Conservation (phyloP, 176 grass and related monocot genomes). For the Puya raimondii region DNA sequence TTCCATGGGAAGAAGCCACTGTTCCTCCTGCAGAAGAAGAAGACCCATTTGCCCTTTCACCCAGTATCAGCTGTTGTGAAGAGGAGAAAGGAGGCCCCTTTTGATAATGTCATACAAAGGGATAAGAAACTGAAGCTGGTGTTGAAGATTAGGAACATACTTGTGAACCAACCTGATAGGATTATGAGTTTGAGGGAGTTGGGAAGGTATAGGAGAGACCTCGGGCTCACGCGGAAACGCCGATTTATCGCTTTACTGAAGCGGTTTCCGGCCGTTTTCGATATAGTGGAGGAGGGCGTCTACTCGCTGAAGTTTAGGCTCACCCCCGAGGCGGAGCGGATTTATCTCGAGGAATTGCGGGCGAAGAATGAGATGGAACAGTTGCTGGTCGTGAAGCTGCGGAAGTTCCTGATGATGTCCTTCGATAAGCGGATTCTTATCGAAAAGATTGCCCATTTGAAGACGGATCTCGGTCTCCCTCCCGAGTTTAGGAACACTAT, state of each 20-base stretch:
- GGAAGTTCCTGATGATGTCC: conserved; percentile 96
- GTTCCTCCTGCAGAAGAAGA: conserved; percentile 15
- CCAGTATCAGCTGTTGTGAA: conserved; percentile 48
- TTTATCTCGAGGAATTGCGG: conserved; percentile 82
- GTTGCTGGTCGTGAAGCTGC: conserved; percentile 55
- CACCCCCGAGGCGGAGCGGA: conserved; percentile 61
- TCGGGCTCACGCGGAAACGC: conserved; percentile 86
- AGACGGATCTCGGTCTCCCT: conserved; percentile 70
- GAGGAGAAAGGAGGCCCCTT: conserved; percentile 73
- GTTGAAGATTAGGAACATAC: conserved; percentile 83
- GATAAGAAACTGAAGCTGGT: conserved; percentile 98
- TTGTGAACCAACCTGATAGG: conserved; percentile 58
- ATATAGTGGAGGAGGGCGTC: conserved; percentile 83
- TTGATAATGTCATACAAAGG: conserved; percentile 84
- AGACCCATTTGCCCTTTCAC: conserved; percentile 1
- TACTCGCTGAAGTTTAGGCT: conserved; percentile 77
- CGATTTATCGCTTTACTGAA: conserved; percentile 84
- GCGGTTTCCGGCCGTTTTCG: conserved; percentile 74
- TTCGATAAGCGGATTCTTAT: conserved; percentile 55
- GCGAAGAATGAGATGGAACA: conserved; percentile 76
- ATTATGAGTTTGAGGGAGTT: conserved; percentile 87
- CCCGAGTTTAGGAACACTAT: conserved; percentile 66
- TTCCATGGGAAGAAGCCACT: conserved; percentile 31
- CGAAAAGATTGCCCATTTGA: conserved; percentile 84
- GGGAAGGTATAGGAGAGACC: conserved; percentile 77